phyloP scores from a whole-genome alignment of 495 filamentous ascomycete species.

The Amphirosellinia nigrospora region DNA sequence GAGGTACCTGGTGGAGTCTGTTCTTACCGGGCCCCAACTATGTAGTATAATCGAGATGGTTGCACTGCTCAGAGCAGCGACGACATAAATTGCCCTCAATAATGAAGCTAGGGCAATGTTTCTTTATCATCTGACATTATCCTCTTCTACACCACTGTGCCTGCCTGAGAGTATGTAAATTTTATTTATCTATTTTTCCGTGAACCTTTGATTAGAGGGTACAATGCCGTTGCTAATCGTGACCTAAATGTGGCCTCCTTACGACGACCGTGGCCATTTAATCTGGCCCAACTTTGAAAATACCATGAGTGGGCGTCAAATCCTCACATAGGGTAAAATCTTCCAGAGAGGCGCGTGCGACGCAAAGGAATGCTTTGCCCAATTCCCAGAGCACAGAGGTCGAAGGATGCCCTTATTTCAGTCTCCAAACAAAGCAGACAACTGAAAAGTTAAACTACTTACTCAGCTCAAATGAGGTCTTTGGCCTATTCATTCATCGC shows the following conservation, averaged over 20 bases:
- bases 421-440: too few species aligned
- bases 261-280: not conserved
- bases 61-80: not conserved
- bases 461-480: not conserved
- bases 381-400: not conserved
- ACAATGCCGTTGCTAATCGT: not conserved
- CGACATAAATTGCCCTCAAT: not conserved
- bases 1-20: too few species aligned
- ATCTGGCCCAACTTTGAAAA: not conserved
- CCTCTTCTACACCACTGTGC: too few species aligned
- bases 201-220: not conserved
- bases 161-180: too few species aligned
- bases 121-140: not conserved
- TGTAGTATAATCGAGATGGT: not conserved
- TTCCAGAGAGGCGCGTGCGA: not conserved
- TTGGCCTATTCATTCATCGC: not conserved
- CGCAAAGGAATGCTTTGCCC: not conserved
- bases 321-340: not conserved
- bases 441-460: not conserved
- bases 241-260: not conserved
- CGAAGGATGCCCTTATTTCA: too few species aligned
- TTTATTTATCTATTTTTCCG: not conserved
- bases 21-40: too few species aligned
- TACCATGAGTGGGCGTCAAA: not conserved
- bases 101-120: not conserved